phyloP scores from a whole-genome alignment of 192 early-diverging fungal species.

The Backusella macrospora region DNA sequence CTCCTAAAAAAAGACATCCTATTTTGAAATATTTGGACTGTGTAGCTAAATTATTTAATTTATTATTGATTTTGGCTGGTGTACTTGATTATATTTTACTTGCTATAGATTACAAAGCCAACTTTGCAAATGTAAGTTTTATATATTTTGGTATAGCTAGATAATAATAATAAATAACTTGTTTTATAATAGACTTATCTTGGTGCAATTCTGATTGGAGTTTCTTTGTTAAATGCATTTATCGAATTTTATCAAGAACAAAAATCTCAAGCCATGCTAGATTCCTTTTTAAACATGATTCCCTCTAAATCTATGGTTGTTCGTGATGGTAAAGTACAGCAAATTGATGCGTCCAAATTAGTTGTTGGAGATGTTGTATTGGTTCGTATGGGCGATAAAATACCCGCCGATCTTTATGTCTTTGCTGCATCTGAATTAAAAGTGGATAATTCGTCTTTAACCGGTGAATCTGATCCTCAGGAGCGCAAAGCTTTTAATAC shows the following conservation, averaged over 20 bases:
- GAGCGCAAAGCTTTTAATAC: constrained; percentile 68
- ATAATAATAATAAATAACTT: neutral
- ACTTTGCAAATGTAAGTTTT: constrained; percentile 75
- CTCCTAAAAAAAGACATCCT: constrained; percentile 81
- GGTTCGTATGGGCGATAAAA: constrained; percentile 91
- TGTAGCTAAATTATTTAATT: constrained; percentile 83
- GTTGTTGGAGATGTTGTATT: constrained; percentile 91
- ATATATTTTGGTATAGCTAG: neutral
- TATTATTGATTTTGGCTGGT: constrained; percentile 84
- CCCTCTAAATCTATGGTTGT: constrained; percentile 81
- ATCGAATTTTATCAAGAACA: constrained; percentile 94
- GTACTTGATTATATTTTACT: constrained; percentile 81
- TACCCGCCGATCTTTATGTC: constrained; percentile 89
- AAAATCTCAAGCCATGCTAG: constrained; percentile 88
- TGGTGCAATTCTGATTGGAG: constrained; percentile 84
- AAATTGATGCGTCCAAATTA: constrained; percentile 71
- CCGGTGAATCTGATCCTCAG: constrained; percentile 95
- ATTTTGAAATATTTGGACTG: constrained; percentile 77
- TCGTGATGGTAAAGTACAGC: constrained; percentile 73
- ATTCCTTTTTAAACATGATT: constrained; percentile 91
- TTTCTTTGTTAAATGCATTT: constrained; percentile 87
- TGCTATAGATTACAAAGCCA: constrained; percentile 71
- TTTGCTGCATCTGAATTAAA: constrained; percentile 84
- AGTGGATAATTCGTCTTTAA: constrained; percentile 96
- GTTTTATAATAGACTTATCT: constrained; percentile 69